Base-by-base conservation (phyloP, 2,329 filamentous ascomycete species). In the Xylaria sp. region DNA sequence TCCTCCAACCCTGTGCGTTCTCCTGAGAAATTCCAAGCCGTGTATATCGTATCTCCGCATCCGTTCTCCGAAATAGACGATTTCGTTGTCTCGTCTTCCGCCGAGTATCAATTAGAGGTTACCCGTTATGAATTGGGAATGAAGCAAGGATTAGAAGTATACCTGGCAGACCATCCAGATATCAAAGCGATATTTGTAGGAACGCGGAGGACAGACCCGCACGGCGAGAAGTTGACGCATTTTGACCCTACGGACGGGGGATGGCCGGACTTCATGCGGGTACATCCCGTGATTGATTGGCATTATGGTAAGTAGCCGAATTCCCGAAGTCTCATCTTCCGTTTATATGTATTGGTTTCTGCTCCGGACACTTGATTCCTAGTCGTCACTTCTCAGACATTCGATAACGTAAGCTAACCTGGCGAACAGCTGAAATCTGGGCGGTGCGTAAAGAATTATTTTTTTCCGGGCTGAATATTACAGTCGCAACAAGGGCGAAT, bases 281-380 rank as follows among this genome's bases (percentile, higher is more conserved):
- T 98, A 68, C 94, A 99, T 80, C 95, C 96, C 0, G 92, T 99
- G 10, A 94, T 99, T 76, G 96, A 99, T 80, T 99, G 96, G 96
- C 93, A 96, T 79, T 97, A 97, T 61, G 67, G 70, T 72, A 66
- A 15, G 70, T 70, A 23, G 18, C n/a, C 25, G 2, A 12, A 45
- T 6, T 12, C 9, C 48, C 5, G 8, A 7, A 13, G 8, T 39
- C n/a, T 15, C 1, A 10, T 18, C 18, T 32, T 36, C 12, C 9
- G 15, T 36, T 18, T 36, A 2, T 3, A 57, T n/a, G 1, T 32
- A 41, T 32, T 15, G 1, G 15, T 23, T 43, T 18, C 12, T 43
- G 6, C 25, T 30, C 25, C 3, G 9, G 25, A 30, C 23, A 18
- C 25, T 60, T 20, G 32, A 28, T 15, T 43, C 50, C 45, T 18